These are phyloP conservation scores for Penicillium longicatenatum DNA, from an alignment of 495 filamentous ascomycete species.

Conservation along the genomic window DNA sequence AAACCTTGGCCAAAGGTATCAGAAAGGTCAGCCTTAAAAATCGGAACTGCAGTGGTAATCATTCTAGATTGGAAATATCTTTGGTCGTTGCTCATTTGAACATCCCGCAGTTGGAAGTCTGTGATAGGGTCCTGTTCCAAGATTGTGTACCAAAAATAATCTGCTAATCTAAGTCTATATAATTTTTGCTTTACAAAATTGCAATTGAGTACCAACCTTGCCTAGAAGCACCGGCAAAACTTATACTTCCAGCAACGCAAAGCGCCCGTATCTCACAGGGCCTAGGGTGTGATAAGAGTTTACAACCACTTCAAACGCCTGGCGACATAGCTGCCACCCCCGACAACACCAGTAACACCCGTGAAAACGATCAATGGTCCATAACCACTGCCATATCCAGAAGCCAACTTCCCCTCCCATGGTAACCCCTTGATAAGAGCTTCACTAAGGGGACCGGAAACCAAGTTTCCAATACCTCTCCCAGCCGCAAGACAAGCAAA, in stretches of 20 bases:
- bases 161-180: too few relatives aligned
- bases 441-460: conserved; percentile 59
- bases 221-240: neutral
- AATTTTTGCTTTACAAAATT: too few relatives aligned
- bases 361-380: conserved; percentile 45
- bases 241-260: neutral
- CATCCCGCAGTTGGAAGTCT: too few relatives aligned
- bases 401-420: conserved; percentile 11
- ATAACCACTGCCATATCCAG: conserved; percentile 41
- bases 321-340: conserved; percentile 34
- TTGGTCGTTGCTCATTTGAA: too few relatives aligned
- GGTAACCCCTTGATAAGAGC: conserved; percentile 36
- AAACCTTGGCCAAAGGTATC: too few relatives aligned
- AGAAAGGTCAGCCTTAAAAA: too few relatives aligned
- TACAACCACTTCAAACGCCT: conserved; percentile 17
- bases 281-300: neutral
- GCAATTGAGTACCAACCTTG: too few relatives aligned
- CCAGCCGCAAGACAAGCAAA: conserved; percentile 59
- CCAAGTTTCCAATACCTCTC: conserved; percentile 60
- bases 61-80: too few relatives aligned
- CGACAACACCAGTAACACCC: conserved; percentile 40
- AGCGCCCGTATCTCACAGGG: neutral
- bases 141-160: too few relatives aligned
- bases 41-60: too few relatives aligned
- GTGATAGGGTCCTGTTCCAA: too few relatives aligned